Evolutionary conservation across 352 stramenopile genomes (phyloP).

Genomic region (Phytophthora fragariae): DNA sequence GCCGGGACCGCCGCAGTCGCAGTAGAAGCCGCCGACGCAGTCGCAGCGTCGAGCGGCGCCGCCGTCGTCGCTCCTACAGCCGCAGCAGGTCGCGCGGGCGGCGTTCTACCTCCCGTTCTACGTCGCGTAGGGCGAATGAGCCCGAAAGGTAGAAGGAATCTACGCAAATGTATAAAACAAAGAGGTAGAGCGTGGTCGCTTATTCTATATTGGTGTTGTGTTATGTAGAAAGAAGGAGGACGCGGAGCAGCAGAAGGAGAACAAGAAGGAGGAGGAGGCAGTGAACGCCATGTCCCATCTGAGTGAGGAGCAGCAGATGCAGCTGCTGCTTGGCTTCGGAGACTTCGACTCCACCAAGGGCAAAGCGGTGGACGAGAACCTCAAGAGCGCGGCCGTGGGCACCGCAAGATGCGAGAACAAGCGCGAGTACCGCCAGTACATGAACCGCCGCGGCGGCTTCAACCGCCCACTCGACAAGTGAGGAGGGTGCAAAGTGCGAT

Average conservation of each 20-base stretch:
- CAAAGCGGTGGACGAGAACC: conserved; percentile 94
- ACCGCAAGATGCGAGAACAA: conserved; percentile 91
- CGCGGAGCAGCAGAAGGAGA: background rate
- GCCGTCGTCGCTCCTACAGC: conserved; percentile 35
- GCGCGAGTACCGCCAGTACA: conserved; percentile 97
- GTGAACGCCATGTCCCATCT: conserved; percentile 39
- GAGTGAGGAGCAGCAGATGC: conserved; percentile 55
- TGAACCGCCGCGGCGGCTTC: conserved; percentile 97
- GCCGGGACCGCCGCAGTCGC: conserved; percentile 36
- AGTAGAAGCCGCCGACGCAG: conserved; percentile 8
- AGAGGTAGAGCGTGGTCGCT: background rate
- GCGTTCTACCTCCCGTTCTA: conserved; percentile 22
- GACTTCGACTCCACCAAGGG: conserved; percentile 95
- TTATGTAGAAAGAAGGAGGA: background rate
- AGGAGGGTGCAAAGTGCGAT: background rate
- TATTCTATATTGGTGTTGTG: background rate
- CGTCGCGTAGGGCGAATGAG: conserved; percentile 1
- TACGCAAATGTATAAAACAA: background rate
- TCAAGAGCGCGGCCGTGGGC: conserved; percentile 78
- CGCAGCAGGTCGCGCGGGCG: conserved; percentile 28
- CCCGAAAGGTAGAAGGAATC: background rate
- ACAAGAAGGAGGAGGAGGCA: conserved; percentile 47
- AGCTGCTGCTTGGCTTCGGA: conserved; percentile 46
- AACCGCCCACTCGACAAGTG: conserved; percentile 93
- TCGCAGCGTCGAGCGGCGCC: conserved; percentile 10